phyloP scores from a whole-genome alignment of 2,329 filamentous ascomycete genomes.

The Clarireedia sp. region DNA sequence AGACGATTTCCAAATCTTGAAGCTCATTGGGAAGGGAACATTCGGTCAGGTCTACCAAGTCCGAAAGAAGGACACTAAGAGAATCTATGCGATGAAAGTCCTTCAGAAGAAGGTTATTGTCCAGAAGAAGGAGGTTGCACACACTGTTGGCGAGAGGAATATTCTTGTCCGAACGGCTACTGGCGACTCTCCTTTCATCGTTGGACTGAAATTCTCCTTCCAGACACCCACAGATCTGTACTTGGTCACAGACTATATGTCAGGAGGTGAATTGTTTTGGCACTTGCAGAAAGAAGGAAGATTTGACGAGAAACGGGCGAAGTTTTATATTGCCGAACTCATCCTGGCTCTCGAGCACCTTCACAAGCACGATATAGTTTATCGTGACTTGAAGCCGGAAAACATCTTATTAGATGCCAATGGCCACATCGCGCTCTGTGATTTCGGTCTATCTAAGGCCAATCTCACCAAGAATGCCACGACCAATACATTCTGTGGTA shows the following conservation, averaged over 20 bases:
- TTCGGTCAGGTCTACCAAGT: constrained; percentile 99
- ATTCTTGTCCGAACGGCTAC: constrained; percentile 94
- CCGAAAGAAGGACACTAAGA: constrained; percentile 88
- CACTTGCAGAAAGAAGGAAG: constrained; percentile 95
- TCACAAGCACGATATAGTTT: constrained; percentile 95
- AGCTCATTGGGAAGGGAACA: constrained; percentile 94
- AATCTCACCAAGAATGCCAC: constrained; percentile 96
- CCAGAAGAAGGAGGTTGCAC: constrained; percentile 98
- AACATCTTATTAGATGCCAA: constrained; percentile 97
- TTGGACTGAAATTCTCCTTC: constrained; percentile 97
- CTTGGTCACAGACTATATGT: constrained; percentile 99
- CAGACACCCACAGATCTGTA: constrained; percentile 95
- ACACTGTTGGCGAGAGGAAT: constrained; percentile 94
- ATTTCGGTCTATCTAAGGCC: constrained; percentile 95
- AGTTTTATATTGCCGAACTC: constrained; percentile 98
- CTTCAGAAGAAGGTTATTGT: constrained; percentile 99
- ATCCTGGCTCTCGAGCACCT: constrained; percentile 92
- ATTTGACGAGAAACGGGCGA: constrained; percentile 88
- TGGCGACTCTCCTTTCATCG: constrained; percentile 93
- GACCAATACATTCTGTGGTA: constrained; percentile 98
- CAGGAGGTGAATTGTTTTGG: constrained; percentile 96
- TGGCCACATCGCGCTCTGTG: constrained; percentile 93
- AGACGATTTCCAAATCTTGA: constrained; percentile 90
- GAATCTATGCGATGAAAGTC: constrained; percentile 99
- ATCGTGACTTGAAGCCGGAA: constrained; percentile 93